These are phyloP conservation scores for Tylopilus sp. DNA, from an alignment of 768 basidiomycete genomes.

Conservation along the genomic window DNA sequence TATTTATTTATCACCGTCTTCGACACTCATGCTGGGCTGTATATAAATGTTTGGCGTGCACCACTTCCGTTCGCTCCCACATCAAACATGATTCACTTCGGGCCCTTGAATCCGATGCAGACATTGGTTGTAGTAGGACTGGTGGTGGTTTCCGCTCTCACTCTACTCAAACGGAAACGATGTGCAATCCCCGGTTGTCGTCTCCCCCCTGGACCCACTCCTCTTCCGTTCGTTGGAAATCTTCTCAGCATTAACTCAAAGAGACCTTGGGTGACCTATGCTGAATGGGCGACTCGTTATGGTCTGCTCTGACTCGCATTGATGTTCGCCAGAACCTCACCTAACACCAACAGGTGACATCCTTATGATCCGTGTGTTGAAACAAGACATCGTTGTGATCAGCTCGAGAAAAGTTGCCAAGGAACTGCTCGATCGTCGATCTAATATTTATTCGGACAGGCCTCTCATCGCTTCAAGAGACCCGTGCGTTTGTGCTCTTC, in stretches of 20 bases:
- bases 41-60: background rate
- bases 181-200: background rate
- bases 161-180: constrained; percentile 2
- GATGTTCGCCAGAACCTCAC: background rate
- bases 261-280: constrained; percentile 20
- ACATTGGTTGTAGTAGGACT: background rate
- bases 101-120: background rate
- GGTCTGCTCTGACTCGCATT: constrained; percentile 2
- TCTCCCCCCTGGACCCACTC: constrained; percentile 18
- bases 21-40: background rate
- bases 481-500: constrained; percentile 5
- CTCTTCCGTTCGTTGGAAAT: constrained; percentile 19
- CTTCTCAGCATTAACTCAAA: constrained; percentile 14
- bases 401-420: constrained; percentile 26
- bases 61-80: background rate
- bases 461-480: constrained; percentile 12
- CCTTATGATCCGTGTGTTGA: constrained; percentile 19
- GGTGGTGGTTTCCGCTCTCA: background rate
- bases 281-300: constrained; percentile 17
- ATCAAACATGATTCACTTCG: background rate
- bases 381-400: constrained; percentile 23
- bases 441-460: constrained; percentile 27
- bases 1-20: too few species aligned
- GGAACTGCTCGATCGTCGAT: constrained; percentile 28
- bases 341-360: constrained; percentile 12